Evolutionary conservation across 2,329 filamentous ascomycete genomes (phyloP), one percentile per base, ranked within the genome.

Genomic region (Calcarisporium arbuscula): DNA sequence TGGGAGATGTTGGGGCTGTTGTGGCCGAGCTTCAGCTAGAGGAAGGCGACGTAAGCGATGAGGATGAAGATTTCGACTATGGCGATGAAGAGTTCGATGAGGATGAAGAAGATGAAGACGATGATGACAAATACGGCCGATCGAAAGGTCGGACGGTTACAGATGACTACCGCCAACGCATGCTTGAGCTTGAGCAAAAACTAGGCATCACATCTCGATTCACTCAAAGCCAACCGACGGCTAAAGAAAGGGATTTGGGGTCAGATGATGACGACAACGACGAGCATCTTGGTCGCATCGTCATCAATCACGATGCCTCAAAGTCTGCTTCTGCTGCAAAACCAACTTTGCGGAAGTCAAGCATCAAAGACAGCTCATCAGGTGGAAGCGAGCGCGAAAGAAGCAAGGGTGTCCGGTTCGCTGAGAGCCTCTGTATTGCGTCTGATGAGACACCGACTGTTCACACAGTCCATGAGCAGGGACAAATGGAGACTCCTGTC

Each of bases 21-120:
- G 92, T 98, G 12, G 92, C 92, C 12, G 88, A 96, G 60, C 73
- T 98, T 29, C 77, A 94, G 38, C 60, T 96, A 3, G 86, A 94
- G 42, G 81, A 89, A 40, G 74, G 69, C 17, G 66, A 68, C 10
- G 69, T 67, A 3, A 70, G 77, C n/a, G 68, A 73, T 8, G 61
- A 72, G 30, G 65, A 67, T 14, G 62, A 72, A 23, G 77, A 78
- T 34, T 73, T 72, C 30, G 68, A 70, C n/a, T 61, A 68, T 26
- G 62, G 69, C 10, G 68, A 75, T 14, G 68, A 74, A 25, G 62
- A 66, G 2, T 64, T 73, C 4, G 68, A 72, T 7, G 67, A 71
- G 3, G 68, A 67, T 1, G 68, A 67, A 2, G 70, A 73, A 2
- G 64, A 68, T 0, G 67, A 68, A 5, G 63, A 74, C n/a, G 82